phyloP scores from a whole-genome alignment of 495 filamentous ascomycete genomes.

The Parachaetomium inaequale region DNA sequence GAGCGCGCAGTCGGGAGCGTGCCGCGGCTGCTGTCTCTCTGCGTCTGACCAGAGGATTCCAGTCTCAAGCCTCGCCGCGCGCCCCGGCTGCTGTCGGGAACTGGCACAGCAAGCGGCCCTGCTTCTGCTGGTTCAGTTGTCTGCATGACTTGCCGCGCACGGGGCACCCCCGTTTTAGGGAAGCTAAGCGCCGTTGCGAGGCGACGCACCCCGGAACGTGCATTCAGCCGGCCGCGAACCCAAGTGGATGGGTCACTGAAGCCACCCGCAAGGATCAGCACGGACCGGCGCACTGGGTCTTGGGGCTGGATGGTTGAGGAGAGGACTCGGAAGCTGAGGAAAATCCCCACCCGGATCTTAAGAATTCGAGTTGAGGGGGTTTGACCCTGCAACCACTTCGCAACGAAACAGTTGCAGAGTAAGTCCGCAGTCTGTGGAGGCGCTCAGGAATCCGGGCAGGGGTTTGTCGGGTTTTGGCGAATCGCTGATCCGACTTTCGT shows the following conservation, averaged over 20 bases:
- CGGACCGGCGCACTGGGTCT: constrained; percentile 29
- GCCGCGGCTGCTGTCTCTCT: neutral
- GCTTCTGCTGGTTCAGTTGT: neutral
- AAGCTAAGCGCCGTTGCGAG: constrained; percentile 30
- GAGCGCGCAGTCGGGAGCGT: neutral
- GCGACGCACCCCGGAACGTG: constrained; percentile 27
- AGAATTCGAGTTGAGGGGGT: neutral
- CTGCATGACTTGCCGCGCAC: constrained; percentile 10
- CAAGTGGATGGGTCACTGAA: constrained; percentile 35
- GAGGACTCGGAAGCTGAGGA: neutral
- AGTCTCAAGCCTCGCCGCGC: neutral
- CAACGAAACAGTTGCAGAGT: no score
- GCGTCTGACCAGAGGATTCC: constrained; percentile 9
- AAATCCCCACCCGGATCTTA: constrained; percentile 14
- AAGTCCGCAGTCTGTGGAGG: no score
- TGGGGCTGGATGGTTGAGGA: constrained; percentile 3
- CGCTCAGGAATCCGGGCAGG: neutral
- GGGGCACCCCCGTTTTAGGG: constrained; percentile 18
- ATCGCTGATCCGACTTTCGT: neutral
- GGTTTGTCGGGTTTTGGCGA: neutral
- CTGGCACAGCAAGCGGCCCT: neutral
- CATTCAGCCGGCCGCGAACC: constrained; percentile 35
- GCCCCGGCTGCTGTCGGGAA: constrained; percentile 6
- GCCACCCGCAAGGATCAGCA: constrained; percentile 38
- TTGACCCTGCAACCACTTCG: no score